These are phyloP conservation scores for Amanita rubescens DNA, from an alignment of 768 basidiomycete genomes.

Conservation along the genomic window DNA sequence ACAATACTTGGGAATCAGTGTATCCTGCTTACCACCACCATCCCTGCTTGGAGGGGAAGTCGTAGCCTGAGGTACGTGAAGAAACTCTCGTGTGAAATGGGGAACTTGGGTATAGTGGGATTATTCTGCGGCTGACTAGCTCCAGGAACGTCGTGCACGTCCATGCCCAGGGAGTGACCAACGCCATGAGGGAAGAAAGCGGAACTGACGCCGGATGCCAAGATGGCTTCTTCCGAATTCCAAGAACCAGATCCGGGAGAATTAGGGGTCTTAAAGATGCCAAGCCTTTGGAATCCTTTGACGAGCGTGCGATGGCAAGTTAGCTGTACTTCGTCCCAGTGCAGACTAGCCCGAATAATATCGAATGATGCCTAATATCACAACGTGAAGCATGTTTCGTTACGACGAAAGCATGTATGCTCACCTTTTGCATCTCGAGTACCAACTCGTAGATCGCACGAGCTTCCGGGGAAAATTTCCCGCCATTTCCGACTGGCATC, in stretches of 20 bases:
- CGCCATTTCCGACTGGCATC: conserved; percentile 91
- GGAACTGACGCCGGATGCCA: conserved; percentile 67
- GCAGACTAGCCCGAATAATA: conserved; percentile 64
- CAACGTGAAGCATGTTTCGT: background rate
- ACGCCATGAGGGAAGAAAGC: conserved; percentile 95
- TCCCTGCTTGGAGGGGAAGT: conserved; percentile 61
- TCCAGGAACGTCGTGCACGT: conserved; percentile 88
- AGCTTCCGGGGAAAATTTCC: conserved; percentile 78
- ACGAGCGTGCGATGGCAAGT: conserved; percentile 80
- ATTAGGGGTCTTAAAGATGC: conserved; percentile 67
- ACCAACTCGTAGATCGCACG: conserved; percentile 83
- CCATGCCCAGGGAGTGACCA: conserved; percentile 87
- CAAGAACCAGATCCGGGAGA: conserved; percentile 42
- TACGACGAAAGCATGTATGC: conserved; percentile 12
- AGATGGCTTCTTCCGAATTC: conserved; percentile 61
- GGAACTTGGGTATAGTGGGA: conserved; percentile 35
- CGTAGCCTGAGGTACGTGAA: conserved; percentile 78
- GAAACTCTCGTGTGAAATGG: conserved; percentile 50
- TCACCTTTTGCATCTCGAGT: conserved; percentile 81
- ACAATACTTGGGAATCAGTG: background rate
- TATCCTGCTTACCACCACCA: conserved; percentile 69
- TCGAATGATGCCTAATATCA: conserved; percentile 61
- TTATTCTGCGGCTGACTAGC: conserved; percentile 68
- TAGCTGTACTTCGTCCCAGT: conserved; percentile 87
- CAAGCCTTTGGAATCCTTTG: conserved; percentile 71